phyloP scores from a whole-genome alignment of 768 basidiomycete species.

The Podaxis rugospora region DNA sequence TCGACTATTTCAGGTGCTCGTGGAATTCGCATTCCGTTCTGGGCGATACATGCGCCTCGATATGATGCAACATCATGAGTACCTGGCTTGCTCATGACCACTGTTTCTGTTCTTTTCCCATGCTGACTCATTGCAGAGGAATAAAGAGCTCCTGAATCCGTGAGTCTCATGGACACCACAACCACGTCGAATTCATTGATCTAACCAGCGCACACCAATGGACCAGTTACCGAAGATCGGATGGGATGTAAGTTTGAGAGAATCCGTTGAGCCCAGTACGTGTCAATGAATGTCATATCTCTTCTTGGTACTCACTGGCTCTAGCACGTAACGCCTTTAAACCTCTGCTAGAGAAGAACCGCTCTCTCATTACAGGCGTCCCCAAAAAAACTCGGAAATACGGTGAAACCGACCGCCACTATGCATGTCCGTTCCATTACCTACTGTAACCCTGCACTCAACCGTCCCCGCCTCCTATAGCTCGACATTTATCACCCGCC shows the following conservation, averaged over 20 bases:
- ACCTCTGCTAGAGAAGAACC: slow-evolving; percentile 45
- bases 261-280: background rate
- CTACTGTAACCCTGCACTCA: background rate
- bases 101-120: background rate
- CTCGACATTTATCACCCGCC: slow-evolving; percentile 65
- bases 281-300: background rate
- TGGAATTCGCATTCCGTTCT: too few species aligned
- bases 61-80: background rate
- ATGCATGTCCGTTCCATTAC: slow-evolving; percentile 27
- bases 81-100: background rate
- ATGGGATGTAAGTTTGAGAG: background rate
- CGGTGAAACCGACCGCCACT: slow-evolving; percentile 46
- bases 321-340: slow-evolving; percentile 45
- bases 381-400: slow-evolving; percentile 54
- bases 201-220: background rate
- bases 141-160: background rate
- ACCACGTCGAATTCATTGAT: background rate
- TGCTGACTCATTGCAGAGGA: background rate
- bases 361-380: slow-evolving; percentile 40
- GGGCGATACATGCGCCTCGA: too few species aligned
- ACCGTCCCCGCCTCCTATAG: slow-evolving; percentile 25
- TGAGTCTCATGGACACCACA: background rate
- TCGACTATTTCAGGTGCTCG: too few species aligned
- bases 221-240: background rate
- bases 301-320: background rate